Percentiles rank a stretch among this genome's conserved stretches.
Conservation (phyloP, 2,329 filamentous ascomycete species). For the Cercospora berteroae region DNA sequence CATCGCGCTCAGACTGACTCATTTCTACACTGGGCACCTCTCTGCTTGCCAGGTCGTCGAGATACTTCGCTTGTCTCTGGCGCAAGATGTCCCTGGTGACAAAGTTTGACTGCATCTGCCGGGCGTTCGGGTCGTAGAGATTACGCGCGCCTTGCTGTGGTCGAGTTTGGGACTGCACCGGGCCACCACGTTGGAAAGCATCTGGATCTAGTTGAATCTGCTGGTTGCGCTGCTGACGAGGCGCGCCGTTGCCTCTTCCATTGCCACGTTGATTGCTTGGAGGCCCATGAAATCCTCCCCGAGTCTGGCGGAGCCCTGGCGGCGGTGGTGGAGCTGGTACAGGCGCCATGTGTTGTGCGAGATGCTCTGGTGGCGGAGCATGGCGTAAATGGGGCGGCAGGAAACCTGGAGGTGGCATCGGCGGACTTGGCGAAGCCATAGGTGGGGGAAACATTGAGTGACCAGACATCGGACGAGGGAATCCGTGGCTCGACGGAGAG, state of each 20-base stretch:
- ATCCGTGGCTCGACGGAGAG: conserved; percentile 17
- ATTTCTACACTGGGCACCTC: conserved; percentile 64
- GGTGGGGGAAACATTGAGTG: conserved; percentile 1
- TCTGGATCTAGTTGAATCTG: conserved; percentile 34
- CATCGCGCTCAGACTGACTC: conserved; percentile 58
- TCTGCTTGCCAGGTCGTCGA: conserved; percentile 44
- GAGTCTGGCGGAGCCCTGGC: conserved; percentile 8
- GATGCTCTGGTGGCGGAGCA: conserved; percentile 9
- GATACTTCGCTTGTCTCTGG: conserved; percentile 42
- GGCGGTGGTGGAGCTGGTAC: conserved; percentile 2
- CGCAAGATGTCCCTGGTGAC: conserved; percentile 19
- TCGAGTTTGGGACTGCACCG: conserved; percentile 21
- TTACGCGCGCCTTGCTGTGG: conserved; percentile 24
- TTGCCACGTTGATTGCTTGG: conserved; percentile 9
- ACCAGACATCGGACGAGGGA: not conserved
- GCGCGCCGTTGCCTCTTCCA: conserved; percentile 12
- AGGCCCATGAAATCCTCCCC: conserved; percentile 3
- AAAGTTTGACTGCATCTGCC: conserved; percentile 14
- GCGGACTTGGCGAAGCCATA: conserved; percentile 3
- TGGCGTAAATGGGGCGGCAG: conserved; percentile 14
- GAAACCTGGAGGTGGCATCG: conserved; percentile 11
- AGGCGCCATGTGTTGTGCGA: not conserved
- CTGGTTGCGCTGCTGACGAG: conserved; percentile 25
- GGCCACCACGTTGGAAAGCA: conserved; percentile 33
- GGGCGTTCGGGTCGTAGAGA: conserved; percentile 32